Conservation (phyloP, 2,329 filamentous ascomycete species). For the Colletotrichum cereale region DNA sequence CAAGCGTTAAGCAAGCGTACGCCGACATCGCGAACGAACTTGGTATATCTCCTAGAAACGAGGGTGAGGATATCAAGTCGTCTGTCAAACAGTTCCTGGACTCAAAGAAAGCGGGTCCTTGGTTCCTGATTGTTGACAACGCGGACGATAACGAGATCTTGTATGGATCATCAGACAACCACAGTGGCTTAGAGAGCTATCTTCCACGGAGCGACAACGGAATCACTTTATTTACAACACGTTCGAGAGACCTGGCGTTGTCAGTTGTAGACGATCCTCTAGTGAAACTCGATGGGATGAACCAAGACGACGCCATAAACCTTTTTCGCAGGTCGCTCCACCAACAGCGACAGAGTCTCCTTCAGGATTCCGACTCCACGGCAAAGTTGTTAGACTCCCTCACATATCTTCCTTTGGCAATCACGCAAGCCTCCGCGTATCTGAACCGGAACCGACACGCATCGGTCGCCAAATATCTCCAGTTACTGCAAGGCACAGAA, state of each 20-base stretch:
- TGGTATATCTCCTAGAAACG: conserved; percentile 53
- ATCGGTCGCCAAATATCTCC: conserved; percentile 47
- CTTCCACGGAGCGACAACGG: conserved; percentile 48
- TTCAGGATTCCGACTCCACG: conserved; percentile 31
- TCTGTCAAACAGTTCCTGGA: conserved; percentile 61
- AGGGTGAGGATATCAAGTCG: conserved; percentile 69
- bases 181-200: conserved; percentile 44
- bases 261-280: conserved; percentile 44
- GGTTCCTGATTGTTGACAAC: conserved; percentile 55
- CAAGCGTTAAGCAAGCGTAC: conserved; percentile 52
- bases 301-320: conserved; percentile 44
- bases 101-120: conserved; percentile 45
- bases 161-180: conserved; percentile 31
- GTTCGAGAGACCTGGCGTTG: conserved; percentile 47
- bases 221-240: conserved; percentile 51
- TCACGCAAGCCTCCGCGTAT: conserved; percentile 55
- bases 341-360: conserved; percentile 39
- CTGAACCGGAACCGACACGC: conserved; percentile 47
- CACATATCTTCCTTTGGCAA: conserved; percentile 55
- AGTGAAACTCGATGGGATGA: conserved; percentile 48
- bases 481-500: conserved; percentile 46
- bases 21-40: conserved; percentile 48
- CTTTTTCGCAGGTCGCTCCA: conserved; percentile 47
- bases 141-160: conserved; percentile 51
- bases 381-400: conserved; percentile 49